Evolutionary conservation across 2,329 filamentous ascomycete species (phyloP), one percentile per base, ranked within the genome.

Genomic region (Nannizziopsis arthrosporioides): DNA sequence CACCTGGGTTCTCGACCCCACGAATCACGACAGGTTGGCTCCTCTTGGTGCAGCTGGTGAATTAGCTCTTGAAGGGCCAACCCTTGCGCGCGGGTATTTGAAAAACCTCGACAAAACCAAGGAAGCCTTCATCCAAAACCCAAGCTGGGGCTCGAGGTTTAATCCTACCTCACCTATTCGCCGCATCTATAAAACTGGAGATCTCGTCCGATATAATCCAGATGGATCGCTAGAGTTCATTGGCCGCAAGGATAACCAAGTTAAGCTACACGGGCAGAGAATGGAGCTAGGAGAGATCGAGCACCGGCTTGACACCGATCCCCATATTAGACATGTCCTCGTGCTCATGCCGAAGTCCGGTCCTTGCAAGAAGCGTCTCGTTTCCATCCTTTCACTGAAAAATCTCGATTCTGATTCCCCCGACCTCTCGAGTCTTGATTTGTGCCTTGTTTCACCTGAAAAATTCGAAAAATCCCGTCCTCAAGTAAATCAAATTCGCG

Each of bases 241-340:
- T 18, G 78, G 79, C 5, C 73, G 82, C 38, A 81, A 79, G 55
- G 81, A 84, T 53, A 73, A 75, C 38, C 80, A 81, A 59, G 76
- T 82, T 51, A 84, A 85, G 59, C 62, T 84, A 10, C 68, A 73
- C 7, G 84, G 84, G 11, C 80, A 77, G 55, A 69, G 81, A 42
- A 76, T 82, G 54, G 84, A 80, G 63, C 71, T 80, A 40, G 71
- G 66, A 40, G 73, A 72, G 56, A 73, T 72, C 17, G 63, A 67
- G 40, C 60, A 62, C 51, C 61, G 64, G n/a, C 54, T 67, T 8
- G 53, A 58, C 30, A 59, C 59, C n/a, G 56, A 63, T 44, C 10
- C 49, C n/a, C 56, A 53, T 5, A 53, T 71, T 10, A 63, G 60
- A 31, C 63, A 70, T 50, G 64, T 63, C 2, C 61, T 72, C 42